Conservation (phyloP, 2,329 filamentous ascomycete species). For the Furcasterigmium sp. region DNA sequence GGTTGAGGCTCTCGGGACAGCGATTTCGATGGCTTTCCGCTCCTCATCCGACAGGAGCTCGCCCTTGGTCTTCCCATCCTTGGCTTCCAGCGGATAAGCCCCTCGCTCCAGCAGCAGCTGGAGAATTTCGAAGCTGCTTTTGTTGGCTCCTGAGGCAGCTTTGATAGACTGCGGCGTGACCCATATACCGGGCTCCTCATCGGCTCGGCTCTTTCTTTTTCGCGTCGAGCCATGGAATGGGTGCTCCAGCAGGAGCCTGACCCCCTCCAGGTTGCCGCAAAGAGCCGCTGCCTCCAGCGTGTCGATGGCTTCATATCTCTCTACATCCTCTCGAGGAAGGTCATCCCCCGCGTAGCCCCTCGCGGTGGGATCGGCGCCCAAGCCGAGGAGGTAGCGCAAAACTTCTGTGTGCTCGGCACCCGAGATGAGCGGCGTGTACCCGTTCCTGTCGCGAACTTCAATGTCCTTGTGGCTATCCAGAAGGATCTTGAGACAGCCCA, state of each 20-base stretch:
- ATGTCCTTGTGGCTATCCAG: background rate
- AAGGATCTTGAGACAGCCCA: constrained; percentile 5
- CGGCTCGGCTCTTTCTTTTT: too few species aligned
- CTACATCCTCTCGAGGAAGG: background rate
- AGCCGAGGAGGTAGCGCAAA: constrained; percentile 3
- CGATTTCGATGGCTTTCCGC: background rate
- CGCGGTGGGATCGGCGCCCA: constrained; percentile 3
- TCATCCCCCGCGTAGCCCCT: background rate
- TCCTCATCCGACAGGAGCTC: constrained; percentile 5
- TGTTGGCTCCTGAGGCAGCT: background rate
- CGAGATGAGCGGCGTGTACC: constrained; percentile 1
- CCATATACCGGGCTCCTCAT: background rate
- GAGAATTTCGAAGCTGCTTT: constrained; percentile 2
- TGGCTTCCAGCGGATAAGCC: constrained; percentile 1
- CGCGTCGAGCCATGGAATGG: too few species aligned
- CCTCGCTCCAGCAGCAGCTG: constrained; percentile 4
- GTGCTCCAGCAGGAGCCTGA: background rate
- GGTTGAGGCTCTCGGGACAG: background rate
- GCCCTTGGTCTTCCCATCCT: constrained; percentile 2
- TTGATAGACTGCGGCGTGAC: background rate
- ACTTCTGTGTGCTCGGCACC: background rate
- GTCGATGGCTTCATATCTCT: background rate
- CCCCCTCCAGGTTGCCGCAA: background rate
- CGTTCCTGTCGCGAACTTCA: background rate
- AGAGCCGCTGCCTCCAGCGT: background rate